Evolutionary conservation across 2,329 filamentous ascomycete species (phyloP), one percentile per base, ranked within the genome.

Genomic region (Ciborinia camelliae): DNA sequence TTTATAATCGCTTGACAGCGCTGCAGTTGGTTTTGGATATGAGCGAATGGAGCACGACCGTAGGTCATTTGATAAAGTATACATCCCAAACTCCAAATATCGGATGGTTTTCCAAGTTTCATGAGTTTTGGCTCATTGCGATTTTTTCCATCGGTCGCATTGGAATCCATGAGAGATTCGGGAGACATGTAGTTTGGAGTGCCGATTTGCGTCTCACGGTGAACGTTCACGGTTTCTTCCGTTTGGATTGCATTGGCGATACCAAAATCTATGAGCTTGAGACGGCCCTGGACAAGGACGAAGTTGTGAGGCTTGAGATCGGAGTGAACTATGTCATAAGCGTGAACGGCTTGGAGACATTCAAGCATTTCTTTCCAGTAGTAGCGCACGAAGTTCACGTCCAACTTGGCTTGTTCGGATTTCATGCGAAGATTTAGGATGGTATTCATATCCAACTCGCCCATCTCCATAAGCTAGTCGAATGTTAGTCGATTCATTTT

Each of bases 341-440:
- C 85, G 75, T 99, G 95, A 0, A 99, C 92, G 0, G 94, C 86
- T 70, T 91, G 86, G 7, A 99, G 86, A 75, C 95, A 98, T 76
- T 97, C 92, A 23, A 99, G 87, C 95, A 99, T 99, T 78, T 99
- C 95, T 77, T 96, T 95, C 95, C 95, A 99, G 81, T 97, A 97
- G 78, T 91, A 96, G n/a, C 95, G 90, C 15, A 95, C 92, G 76
- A 98, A 97, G 62, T 90, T 90, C 1, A 91, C 84, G 74, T 99
- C 95, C 67, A 99, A 89, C 66, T 83, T 85, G 47, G 90, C 86
- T 62, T 90, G 86, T 67, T 92, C 89, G 0, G 82, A 84, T 72
- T 88, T 91, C 72, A 91, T 80, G 12, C 88, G 86, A 69, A 88
- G 85, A 43, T 87, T 88, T 69, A 99, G 84, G 62, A 98, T 87